Evolutionary conservation across 1,139 yeast genomes (phyloP).

Genomic region (Suhomyces ambrosiae): DNA sequence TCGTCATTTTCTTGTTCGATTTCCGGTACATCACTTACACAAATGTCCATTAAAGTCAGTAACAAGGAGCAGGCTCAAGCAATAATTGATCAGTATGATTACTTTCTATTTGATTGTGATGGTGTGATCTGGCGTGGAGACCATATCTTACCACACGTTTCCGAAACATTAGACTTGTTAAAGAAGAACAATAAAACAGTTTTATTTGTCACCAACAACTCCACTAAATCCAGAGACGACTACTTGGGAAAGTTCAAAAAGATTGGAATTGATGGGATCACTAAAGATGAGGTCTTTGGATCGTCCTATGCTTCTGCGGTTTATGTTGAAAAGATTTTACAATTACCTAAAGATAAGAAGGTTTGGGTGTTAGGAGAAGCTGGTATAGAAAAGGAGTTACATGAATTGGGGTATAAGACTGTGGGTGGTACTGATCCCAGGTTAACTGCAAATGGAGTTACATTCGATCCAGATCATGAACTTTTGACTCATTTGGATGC

Average conservation of each 20-base stretch:
- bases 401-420: conserved; percentile 44
- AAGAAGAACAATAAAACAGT: conserved; percentile 55
- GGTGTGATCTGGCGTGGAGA: conserved; percentile 55
- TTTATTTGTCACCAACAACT: conserved; percentile 91
- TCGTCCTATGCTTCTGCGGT: conserved; percentile 91
- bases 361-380: conserved; percentile 52
- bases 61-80: conserved; percentile 24
- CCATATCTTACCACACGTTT: conserved; percentile 43
- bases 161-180: conserved; percentile 41
- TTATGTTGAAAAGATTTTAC: conserved; percentile 73
- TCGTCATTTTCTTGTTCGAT: too few relatives aligned
- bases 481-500: conserved; percentile 56
- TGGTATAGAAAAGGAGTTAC: conserved; percentile 47
- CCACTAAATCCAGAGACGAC: conserved; percentile 81
- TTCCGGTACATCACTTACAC: not conserved
- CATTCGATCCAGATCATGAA: conserved; percentile 38
- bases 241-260: conserved; percentile 75
- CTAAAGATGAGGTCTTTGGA: conserved; percentile 80
- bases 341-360: conserved; percentile 65
- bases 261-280: conserved; percentile 66
- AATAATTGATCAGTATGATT: conserved; percentile 37
- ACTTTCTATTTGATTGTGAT: conserved; percentile 50
- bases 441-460: conserved; percentile 32
- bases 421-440: conserved; percentile 45
- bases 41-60: conserved; percentile 26